These are phyloP conservation scores for Astrothelium subdiscretum DNA, from an alignment of 495 filamentous ascomycete species.

Conservation along the genomic window DNA sequence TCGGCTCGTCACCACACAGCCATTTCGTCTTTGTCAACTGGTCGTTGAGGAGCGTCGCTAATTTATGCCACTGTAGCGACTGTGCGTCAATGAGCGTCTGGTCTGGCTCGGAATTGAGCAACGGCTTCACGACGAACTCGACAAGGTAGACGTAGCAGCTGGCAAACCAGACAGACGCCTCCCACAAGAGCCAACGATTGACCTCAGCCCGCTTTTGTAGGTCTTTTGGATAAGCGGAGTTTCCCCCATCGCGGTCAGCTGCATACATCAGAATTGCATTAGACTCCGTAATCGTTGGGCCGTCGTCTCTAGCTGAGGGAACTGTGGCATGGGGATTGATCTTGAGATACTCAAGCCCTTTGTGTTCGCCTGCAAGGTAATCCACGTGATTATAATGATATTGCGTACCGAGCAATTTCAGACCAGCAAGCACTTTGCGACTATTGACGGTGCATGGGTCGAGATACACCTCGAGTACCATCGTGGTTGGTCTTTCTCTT, in stretches of 20 bases:
- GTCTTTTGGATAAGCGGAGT: slow-evolving; percentile 21
- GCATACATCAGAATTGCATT: slow-evolving; percentile 29
- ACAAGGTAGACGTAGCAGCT: slow-evolving; percentile 27
- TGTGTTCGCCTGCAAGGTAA: slow-evolving; percentile 26
- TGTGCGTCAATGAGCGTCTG: slow-evolving; percentile 19
- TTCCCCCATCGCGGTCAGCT: slow-evolving; percentile 13
- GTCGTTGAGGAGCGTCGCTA: slow-evolving; percentile 22
- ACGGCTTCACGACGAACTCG: slow-evolving; percentile 26
- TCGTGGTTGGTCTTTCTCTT: background rate
- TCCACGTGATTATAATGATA: slow-evolving; percentile 24
- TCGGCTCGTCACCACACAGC: slow-evolving; percentile 23
- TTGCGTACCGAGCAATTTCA: slow-evolving; percentile 21
- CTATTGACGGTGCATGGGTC: slow-evolving; percentile 28
- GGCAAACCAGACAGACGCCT: slow-evolving; percentile 22
- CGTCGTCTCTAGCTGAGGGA: slow-evolving; percentile 23
- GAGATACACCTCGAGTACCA: slow-evolving; percentile 26
- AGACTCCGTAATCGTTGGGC: slow-evolving; percentile 24
- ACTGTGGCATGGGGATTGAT: slow-evolving; percentile 27
- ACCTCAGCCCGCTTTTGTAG: slow-evolving; percentile 20
- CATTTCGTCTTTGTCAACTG: slow-evolving; percentile 25
- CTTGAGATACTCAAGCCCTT: slow-evolving; percentile 19
- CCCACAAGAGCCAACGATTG: slow-evolving; percentile 29
- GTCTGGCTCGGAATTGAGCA: slow-evolving; percentile 19
- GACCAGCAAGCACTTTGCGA: slow-evolving; percentile 27
- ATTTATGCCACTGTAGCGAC: slow-evolving; percentile 16